Evolutionary conservation across 768 basidiomycete species (phyloP), one percentile per base, ranked within the genome.

Genomic region (Candolleomyces eurysporus): DNA sequence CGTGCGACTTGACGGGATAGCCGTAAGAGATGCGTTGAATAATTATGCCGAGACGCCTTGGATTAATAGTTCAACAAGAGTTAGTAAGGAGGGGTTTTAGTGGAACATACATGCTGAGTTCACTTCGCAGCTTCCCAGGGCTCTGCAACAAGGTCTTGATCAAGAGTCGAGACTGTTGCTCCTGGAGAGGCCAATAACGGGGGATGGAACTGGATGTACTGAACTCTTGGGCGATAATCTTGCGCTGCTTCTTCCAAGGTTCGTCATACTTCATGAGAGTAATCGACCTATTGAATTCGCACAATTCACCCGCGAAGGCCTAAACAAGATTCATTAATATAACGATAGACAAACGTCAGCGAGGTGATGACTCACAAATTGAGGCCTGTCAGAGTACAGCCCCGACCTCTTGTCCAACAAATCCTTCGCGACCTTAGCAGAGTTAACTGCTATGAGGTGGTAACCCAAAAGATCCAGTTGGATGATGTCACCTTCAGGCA

Each of bases 401-500:
- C 49, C 17, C 5, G 63, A 64, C 17, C 63, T 56, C 40, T 54
- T 64, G 21, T 64, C 60, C 42, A 64, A 49, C 36, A 64, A 53
- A 10, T 64, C 63, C 32, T 21, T 56, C 16, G 60, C 65, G 5
- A 57, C 40, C 16, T 63, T 55, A 3, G 45, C 57, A 19, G 61
- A 61, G 43, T 63, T 66, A 42, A 66, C 53, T 17, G 63, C 58
- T 16, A 66, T 40, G 17, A 66, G 51, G 8, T 60, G 58, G 31
- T 60, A 42, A 19, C 65, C 65, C 30, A 66, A 45, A 6, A 59
- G 58, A 49, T 66, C 62, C 26, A 53, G 21, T 22, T 63, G 57
- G 16, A 59, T 52, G 32, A 60, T 5, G 42, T 60, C 48, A 36
- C 54, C 63, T 54, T 53, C 57, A 63, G 11, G 61, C 19, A 7